These are phyloP conservation scores for Tetracladium marchalianum DNA, from an alignment of 495 filamentous ascomycete species.

Conservation along the genomic window DNA sequence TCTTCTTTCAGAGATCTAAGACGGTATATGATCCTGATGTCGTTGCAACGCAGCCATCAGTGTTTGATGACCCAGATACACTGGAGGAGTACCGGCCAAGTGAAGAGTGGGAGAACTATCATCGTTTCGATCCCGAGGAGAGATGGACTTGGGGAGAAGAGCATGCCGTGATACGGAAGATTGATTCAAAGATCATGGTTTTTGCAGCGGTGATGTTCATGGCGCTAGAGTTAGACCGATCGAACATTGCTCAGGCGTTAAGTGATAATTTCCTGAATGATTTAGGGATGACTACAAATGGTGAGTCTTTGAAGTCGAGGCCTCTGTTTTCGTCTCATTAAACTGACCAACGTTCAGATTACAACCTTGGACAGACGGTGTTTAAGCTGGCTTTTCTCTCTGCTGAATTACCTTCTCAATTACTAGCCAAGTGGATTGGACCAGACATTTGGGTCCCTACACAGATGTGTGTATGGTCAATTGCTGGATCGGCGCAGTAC, in stretches of 20 bases:
- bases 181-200: slow-evolving; percentile 24
- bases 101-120: slow-evolving; percentile 49
- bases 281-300: slow-evolving; percentile 54
- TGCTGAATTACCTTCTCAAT: slow-evolving; percentile 67
- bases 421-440: slow-evolving; percentile 64
- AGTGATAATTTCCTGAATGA: slow-evolving; percentile 57
- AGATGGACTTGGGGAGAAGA: slow-evolving; percentile 66
- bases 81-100: slow-evolving; percentile 38
- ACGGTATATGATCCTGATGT: slow-evolving; percentile 36
- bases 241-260: slow-evolving; percentile 51
- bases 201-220: slow-evolving; percentile 52
- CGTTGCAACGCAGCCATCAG: slow-evolving; percentile 46
- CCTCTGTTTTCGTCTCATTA: background rate
- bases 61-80: slow-evolving; percentile 30
- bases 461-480: slow-evolving; percentile 72
- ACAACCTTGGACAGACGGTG: slow-evolving; percentile 70
- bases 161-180: slow-evolving; percentile 54
- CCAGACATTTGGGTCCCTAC: slow-evolving; percentile 80
- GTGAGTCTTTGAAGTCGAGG: slow-evolving; percentile 10
- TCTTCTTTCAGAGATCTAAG: slow-evolving; percentile 33
- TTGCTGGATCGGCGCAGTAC: slow-evolving; percentile 61
- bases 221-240: slow-evolving; percentile 70
- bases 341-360: slow-evolving; percentile 29
- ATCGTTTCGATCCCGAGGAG: slow-evolving; percentile 66
- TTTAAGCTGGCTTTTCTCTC: slow-evolving; percentile 58